Evolutionary conservation across 202 grass and related monocot genomes (phyloP), one percentile per base, ranked within the genome.

Genomic region (Cymbopogon flexuosus): DNA sequence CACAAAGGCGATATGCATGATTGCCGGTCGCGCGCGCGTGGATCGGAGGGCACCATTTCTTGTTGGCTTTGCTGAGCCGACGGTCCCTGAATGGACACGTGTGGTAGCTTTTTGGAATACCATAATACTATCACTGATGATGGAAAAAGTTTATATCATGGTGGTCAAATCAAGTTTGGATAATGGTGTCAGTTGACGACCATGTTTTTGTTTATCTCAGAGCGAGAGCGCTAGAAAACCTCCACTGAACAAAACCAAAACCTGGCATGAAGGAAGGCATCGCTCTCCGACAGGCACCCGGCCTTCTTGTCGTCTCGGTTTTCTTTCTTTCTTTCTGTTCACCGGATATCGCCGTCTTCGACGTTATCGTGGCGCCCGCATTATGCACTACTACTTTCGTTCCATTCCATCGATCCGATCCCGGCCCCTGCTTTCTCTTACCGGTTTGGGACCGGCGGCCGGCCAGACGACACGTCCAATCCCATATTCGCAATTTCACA

Each of bases 71-170:
- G 72, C 27, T 65, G 42, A 63, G 56, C 22, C 16, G 45, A 40
- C 51, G 33, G 34, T n/a, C 35, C 65, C 10, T 6, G 12, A 6
- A 29, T 8, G 42, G 65, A 70, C 84, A 77, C 85, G 72, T 71
- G 73, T 63, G 27, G 37, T 34, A 18, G 11, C 24, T 33, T 75
- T 52, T 56, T 37, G 7, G 7, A n/a, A 65, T n/a, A 8, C 1
- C 62, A 8, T 19, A 36, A 15, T 18, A 11, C 3, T 9, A 2
- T 19, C 64, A 39, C 57, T 60, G 21, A 27, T 60, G 21, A 27
- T 12, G 57, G 10, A 24, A 24, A 60, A 57, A 0, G 2, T 3
- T 9, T 3, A 33, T 10, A 58, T 58, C 54, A 58, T 58, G 54
- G 54, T 1, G 19, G 54, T 57, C 19, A 22, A 22, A 59, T 59